Conservation (phyloP, 306 rosid species). For the Castanea crenata region DNA sequence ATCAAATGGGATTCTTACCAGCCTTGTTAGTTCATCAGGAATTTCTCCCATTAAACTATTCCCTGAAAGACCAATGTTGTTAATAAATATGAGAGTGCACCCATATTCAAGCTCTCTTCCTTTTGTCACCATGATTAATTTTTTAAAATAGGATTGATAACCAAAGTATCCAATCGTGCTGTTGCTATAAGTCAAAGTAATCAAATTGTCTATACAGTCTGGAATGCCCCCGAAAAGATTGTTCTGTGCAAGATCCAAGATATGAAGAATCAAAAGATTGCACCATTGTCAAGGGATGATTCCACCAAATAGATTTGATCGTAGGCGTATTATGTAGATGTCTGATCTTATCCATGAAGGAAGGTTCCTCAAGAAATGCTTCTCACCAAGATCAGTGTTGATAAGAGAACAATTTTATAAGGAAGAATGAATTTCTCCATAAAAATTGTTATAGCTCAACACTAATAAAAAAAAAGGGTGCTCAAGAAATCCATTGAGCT, state of each 20-base stretch:
- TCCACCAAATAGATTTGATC: constrained; percentile 9
- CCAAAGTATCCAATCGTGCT: too few relatives aligned
- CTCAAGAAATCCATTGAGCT: not conserved
- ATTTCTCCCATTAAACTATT: constrained; percentile 10
- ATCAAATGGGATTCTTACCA: not conserved
- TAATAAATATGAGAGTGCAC: not conserved
- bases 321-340: constrained; percentile 1
- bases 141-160: too few relatives aligned
- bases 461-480: not conserved
- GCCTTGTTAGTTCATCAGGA: not conserved
- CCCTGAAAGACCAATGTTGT: not conserved
- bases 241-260: too few relatives aligned
- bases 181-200: not conserved
- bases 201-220: not conserved
- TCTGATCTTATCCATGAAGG: constrained; percentile 5
- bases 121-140: too few relatives aligned
- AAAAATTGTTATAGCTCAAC: constrained; percentile 2
- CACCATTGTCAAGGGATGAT: not conserved
- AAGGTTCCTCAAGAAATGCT: not conserved
- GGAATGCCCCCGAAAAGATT: too few relatives aligned
- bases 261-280: too few relatives aligned
- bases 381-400: constrained; percentile 15
- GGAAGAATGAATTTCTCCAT: constrained; percentile 3
- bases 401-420: not conserved
- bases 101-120: not conserved